Conservation (phyloP, 192 early-diverging fungal genomes). For the Rhizophagus sp. region DNA sequence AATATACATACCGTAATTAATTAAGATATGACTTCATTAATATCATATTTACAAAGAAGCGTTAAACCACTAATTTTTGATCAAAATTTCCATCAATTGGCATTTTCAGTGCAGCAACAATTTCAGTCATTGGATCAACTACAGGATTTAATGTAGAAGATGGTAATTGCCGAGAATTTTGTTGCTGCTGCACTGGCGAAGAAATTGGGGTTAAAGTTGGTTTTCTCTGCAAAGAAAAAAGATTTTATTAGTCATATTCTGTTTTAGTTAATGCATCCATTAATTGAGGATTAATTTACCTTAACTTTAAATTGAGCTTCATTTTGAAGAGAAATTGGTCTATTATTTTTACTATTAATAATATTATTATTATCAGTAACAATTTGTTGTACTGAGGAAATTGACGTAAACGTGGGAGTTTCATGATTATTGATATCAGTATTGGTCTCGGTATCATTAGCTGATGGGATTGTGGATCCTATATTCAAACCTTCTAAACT, state of each 20-base stretch:
- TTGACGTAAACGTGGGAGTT: neutral
- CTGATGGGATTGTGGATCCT: neutral
- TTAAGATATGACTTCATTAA: no score
- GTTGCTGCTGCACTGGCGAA: neutral
- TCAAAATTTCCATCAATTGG: conserved; percentile 26
- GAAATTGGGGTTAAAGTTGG: conserved; percentile 17
- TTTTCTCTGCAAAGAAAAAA: conserved; percentile 8
- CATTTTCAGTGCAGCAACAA: conserved; percentile 27
- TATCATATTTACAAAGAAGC: no score
- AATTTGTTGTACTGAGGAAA: neutral
- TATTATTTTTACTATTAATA: neutral
- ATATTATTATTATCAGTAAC: neutral
- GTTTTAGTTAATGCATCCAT: neutral
- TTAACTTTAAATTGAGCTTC: conserved; percentile 3
- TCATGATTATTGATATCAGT: neutral
- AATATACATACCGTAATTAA: no score
- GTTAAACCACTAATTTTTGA: no score
- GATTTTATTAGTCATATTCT: neutral
- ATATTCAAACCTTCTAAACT: conserved; percentile 6
- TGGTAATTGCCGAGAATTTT: neutral
- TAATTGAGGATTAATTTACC: neutral
- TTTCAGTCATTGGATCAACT: conserved; percentile 24
- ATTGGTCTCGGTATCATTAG: neutral
- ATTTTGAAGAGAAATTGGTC: neutral
- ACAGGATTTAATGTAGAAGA: neutral